Evolutionary conservation across 2,329 filamentous ascomycete genomes (phyloP), one percentile per base, ranked within the genome.

Genomic region (Trichophyton schoenleinii): DNA sequence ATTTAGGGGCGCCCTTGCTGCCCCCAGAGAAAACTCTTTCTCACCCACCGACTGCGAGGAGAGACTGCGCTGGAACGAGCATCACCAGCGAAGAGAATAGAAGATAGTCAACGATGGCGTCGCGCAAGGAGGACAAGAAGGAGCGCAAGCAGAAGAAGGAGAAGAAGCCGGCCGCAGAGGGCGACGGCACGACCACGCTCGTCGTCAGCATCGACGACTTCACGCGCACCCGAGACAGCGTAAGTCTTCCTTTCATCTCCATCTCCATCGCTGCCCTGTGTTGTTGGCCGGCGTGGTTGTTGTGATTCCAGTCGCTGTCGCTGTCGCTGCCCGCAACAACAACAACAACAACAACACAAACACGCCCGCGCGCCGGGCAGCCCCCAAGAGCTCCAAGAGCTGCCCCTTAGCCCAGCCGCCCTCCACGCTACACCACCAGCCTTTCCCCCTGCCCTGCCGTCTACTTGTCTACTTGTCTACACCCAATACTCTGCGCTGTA

Each of bases 161-260:
- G 41, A 44, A 38, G 34, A 38, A 9, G 34, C 9, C 34, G 34
- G 34, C 34, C 34, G 34, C 49, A 44, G 41, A 42, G 64, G 72
- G 72, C 18, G 57, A 59, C 20, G 57, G 57, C 42, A 69, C 69
- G 42, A 70, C 71, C 57, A 70, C 70, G 48, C 69, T 76, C 46
- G 68, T 72, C 20, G 74, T 78, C 66, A 76, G 89, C 64, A 80
- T 87, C 62, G 86, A 89, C 62, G 87, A 89, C 73, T 92, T 92
- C 72, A 81, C 89, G 63, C 81, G 86, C 70, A 89, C 91, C 57
- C 84, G 89, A 69, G 89, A 95, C 72, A 86, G 84, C 72, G 90
- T 95, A 85, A 82, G 88, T 79, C 60, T 61, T 31, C 28, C 28
- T 28, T 64, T 48, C 11, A 22, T 60, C 22, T 11, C 46, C 15